Percentiles rank a stretch among this genome's conserved stretches.
Evolutionary conservation across 192 early-diverging fungal genomes (phyloP).

Genomic region (Backusella parvicylindrica): DNA sequence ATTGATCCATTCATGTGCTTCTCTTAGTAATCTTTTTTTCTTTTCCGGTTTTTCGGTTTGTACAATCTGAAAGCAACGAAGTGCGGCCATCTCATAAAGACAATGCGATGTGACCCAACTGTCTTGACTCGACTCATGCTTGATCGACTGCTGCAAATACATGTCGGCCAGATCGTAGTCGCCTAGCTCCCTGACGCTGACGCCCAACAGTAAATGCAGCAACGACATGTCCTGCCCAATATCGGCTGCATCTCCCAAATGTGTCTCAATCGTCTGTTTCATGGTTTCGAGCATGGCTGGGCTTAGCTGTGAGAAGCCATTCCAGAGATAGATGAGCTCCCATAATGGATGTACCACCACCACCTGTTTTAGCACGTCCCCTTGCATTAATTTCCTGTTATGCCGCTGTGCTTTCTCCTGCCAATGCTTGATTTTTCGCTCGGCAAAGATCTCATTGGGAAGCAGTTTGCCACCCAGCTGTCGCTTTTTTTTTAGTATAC

Average conservation of each 20-base stretch:
- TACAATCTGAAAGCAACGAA: slow-evolving; percentile 11
- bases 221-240: slow-evolving; percentile 12
- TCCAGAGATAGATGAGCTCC: slow-evolving; percentile 40
- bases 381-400: neutral
- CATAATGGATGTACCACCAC: slow-evolving; percentile 32
- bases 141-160: slow-evolving; percentile 18
- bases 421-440: slow-evolving; percentile 22
- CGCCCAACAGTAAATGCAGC: slow-evolving; percentile 25
- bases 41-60: neutral
- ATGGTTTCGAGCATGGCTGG: neutral
- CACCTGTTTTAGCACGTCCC: slow-evolving; percentile 8
- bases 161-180: slow-evolving; percentile 19
- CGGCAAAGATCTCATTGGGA: slow-evolving; percentile 31
- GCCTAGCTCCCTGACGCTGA: slow-evolving; percentile 24
- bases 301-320: slow-evolving; percentile 26
- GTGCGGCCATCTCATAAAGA: slow-evolving; percentile 25
- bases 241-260: neutral
- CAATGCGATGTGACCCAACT: slow-evolving; percentile 23
- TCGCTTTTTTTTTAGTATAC: slow-evolving; percentile 8
- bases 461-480: slow-evolving; percentile 14
- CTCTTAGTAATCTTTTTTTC: neutral
- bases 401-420: neutral
- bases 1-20: slow-evolving; percentile 18
- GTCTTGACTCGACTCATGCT: slow-evolving; percentile 10
- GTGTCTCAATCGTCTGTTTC: slow-evolving; percentile 8